These are phyloP conservation scores for Excoecaria cochinchinensis DNA, from an alignment of 345 rosid species.

Conservation along the genomic window DNA sequence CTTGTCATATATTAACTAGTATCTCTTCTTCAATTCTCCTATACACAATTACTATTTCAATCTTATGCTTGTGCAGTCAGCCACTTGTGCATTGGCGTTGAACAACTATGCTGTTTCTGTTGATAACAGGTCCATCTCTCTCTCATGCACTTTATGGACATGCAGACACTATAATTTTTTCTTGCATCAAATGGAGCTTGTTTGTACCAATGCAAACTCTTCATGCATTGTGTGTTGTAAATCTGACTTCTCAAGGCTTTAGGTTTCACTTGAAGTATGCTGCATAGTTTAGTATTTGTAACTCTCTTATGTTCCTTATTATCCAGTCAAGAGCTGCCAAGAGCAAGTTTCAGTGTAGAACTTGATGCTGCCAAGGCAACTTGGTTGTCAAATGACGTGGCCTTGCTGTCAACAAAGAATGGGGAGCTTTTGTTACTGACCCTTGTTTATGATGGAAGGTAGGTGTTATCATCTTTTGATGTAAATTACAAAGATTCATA, in stretches of 20 bases:
- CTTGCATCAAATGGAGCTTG: not conserved
- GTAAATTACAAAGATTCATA: conserved; percentile 2
- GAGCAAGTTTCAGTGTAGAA: conserved; percentile 79
- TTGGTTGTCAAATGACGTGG: conserved; percentile 82
- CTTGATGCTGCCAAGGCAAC: conserved; percentile 93
- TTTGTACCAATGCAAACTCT: not conserved
- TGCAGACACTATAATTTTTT: not conserved
- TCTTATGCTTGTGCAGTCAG: conserved; percentile 64
- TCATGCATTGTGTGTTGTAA: not conserved
- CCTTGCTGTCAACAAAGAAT: conserved; percentile 78
- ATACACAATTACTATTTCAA: not conserved
- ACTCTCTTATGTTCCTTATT: conserved; percentile 6
- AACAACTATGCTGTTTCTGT: conserved; percentile 72
- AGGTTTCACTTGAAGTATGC: not conserved
- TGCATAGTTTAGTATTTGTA: not conserved
- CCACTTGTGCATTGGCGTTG: conserved; percentile 81
- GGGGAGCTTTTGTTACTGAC: conserved; percentile 86
- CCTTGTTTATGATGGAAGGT: conserved; percentile 96
- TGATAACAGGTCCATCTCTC: conserved; percentile 68
- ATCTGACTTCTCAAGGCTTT: not conserved
- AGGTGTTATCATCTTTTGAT: conserved; percentile 8
- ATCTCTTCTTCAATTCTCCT: conserved; percentile 3
- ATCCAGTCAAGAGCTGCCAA: conserved; percentile 89
- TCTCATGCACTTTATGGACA: not conserved
- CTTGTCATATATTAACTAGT: not conserved